Percentiles rank a stretch among this genome's conserved stretches.
These are phyloP conservation scores for Mollisia scopiformis DNA, from an alignment of 2,329 filamentous ascomycete genomes.

Conservation along the genomic window DNA sequence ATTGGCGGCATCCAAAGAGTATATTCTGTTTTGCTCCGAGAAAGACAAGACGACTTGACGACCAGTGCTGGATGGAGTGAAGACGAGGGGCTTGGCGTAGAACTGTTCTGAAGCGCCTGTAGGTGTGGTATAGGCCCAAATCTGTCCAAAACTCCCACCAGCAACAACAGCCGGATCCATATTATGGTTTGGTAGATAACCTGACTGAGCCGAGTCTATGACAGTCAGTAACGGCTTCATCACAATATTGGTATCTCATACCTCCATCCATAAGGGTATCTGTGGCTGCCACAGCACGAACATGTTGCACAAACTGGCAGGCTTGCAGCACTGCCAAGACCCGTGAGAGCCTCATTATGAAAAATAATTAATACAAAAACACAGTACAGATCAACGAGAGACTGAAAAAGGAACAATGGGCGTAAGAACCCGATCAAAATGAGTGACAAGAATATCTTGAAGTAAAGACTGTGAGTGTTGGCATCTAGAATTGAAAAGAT, in stretches of 20 bases:
- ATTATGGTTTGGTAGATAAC: slow-evolving; percentile 23
- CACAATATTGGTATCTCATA: not conserved
- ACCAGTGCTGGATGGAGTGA: slow-evolving; percentile 17
- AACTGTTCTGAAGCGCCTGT: slow-evolving; percentile 15
- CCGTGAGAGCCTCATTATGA: slow-evolving; percentile 14
- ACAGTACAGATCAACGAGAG: not conserved
- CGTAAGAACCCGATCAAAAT: not conserved
- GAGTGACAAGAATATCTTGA: not conserved
- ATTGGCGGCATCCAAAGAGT: slow-evolving; percentile 19
- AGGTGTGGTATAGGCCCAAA: slow-evolving; percentile 14
- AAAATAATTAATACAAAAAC: not conserved
- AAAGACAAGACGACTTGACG: slow-evolving; percentile 18
- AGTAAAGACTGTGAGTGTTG: slow-evolving; percentile 8
- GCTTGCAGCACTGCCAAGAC: slow-evolving; percentile 7
- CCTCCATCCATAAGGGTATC: slow-evolving; percentile 17
- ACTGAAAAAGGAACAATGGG: slow-evolving; percentile 2
- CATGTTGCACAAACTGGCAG: slow-evolving; percentile 6
- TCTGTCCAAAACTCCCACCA: slow-evolving; percentile 15
- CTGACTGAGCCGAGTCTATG: slow-evolving; percentile 12
- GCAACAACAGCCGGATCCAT: slow-evolving; percentile 18
- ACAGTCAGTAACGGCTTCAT: not conserved
- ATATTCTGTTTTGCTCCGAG: slow-evolving; percentile 20
- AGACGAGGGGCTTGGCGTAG: slow-evolving; percentile 21
- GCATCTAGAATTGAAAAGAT: not conserved
- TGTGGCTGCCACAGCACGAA: slow-evolving; percentile 8